A percentile compares a stretch with the other conserved stretches of the same genome.
phyloP scores from a whole-genome alignment of 139 green algal species.

The Dunaliella primolecta region DNA sequence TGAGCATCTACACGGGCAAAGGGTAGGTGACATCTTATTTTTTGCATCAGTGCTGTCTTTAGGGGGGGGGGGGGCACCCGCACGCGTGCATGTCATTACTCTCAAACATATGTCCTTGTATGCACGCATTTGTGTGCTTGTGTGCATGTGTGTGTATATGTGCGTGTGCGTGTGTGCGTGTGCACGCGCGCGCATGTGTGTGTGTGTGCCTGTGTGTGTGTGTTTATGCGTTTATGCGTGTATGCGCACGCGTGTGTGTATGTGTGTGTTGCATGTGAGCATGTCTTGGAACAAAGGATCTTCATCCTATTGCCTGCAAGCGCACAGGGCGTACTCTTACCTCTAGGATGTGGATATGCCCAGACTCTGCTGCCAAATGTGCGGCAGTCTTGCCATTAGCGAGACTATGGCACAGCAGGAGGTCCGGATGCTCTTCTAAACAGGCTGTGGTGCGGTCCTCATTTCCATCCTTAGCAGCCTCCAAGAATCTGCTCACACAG shows the following conservation, averaged over 20 bases:
- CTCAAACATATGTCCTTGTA: too few species aligned
- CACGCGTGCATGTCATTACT: too few species aligned
- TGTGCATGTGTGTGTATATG: neutral
- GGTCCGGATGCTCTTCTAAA: neutral
- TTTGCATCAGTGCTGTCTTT: too few species aligned
- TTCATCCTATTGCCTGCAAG: too few species aligned
- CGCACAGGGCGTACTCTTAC: too few species aligned
- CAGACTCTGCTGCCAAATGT: slow-evolving; percentile 19
- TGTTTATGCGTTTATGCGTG: too few species aligned
- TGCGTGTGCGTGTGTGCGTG: neutral
- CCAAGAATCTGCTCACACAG: slow-evolving; percentile 10
- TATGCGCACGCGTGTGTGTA: too few species aligned
- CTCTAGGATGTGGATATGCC: slow-evolving; percentile 24
- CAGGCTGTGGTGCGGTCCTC: neutral
- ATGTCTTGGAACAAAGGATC: too few species aligned
- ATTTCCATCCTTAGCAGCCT: neutral
- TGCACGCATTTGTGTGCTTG: neutral
- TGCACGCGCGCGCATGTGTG: neutral
- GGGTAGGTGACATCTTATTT: too few species aligned
- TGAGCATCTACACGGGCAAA: too few species aligned
- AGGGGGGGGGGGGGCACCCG: too few species aligned
- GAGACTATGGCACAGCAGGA: neutral
- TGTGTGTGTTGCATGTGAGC: too few species aligned
- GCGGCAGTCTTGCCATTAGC: slow-evolving; percentile 3
- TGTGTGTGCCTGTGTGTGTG: neutral